These are phyloP conservation scores for Xerocomellus chrysenteron DNA, from an alignment of 768 basidiomycete species.

Conservation along the genomic window DNA sequence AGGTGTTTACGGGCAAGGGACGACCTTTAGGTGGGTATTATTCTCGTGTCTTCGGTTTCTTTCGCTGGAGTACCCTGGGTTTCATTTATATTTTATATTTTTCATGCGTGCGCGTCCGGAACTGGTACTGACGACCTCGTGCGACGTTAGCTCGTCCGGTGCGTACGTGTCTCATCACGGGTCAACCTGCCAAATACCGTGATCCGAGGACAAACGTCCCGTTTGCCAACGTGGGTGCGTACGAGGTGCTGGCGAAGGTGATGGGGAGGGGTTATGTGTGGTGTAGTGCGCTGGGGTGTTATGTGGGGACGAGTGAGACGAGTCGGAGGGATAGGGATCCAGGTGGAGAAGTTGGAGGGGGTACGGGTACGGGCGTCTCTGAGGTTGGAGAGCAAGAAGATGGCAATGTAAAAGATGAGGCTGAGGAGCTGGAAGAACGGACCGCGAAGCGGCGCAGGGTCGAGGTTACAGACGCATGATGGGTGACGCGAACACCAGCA, in stretches of 20 bases:
- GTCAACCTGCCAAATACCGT: constrained; percentile 69
- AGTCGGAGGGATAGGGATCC: neutral
- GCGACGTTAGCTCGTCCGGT: constrained; percentile 50
- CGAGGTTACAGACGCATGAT: constrained; percentile 4
- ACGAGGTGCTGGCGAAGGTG: constrained; percentile 57
- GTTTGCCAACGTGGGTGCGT: constrained; percentile 71
- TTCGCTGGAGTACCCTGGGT: neutral
- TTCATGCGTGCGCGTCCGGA: neutral
- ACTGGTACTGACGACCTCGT: neutral
- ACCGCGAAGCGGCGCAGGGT: constrained; percentile 16
- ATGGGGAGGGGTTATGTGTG: constrained; percentile 72
- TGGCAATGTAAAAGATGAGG: neutral
- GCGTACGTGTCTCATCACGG: constrained; percentile 75
- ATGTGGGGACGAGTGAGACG: constrained; percentile 25
- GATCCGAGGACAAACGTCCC: constrained; percentile 82
- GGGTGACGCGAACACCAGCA: neutral
- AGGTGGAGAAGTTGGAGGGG: neutral
- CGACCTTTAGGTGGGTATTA: constrained; percentile 57
- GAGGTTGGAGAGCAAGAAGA: neutral
- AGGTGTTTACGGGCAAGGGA: constrained; percentile 62
- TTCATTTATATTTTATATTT: too few species aligned
- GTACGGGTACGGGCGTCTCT: neutral
- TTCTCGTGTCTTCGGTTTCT: neutral
- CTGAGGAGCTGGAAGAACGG: constrained; percentile 9
- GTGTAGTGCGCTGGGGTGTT: constrained; percentile 46